phyloP scores from a whole-genome alignment of 306 rosid genomes.

The Senna tora region DNA sequence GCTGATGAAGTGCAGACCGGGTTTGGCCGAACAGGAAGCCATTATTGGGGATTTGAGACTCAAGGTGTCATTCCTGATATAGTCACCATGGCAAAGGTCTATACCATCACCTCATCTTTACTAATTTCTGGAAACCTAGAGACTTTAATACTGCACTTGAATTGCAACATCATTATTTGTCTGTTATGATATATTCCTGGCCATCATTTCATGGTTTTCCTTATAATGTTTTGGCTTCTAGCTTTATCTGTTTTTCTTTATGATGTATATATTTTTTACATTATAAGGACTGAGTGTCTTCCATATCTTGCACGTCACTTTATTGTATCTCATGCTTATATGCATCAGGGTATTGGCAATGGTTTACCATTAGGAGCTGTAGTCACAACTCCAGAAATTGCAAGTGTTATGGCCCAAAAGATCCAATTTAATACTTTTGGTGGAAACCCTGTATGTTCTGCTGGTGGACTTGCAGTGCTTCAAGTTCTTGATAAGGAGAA shows the following conservation, averaged over 20 bases:
- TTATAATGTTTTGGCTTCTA: neutral
- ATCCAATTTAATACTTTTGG: constrained; percentile 84
- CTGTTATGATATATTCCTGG: neutral
- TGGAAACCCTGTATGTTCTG: constrained; percentile 94
- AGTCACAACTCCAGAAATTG: constrained; percentile 92
- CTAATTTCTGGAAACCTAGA: constrained; percentile 15
- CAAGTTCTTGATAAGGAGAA: constrained; percentile 83
- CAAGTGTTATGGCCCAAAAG: constrained; percentile 77
- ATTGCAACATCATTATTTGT: constrained; percentile 27
- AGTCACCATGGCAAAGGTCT: constrained; percentile 97
- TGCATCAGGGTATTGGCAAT: constrained; percentile 85
- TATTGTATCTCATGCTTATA: constrained; percentile 31
- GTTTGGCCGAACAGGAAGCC: constrained; percentile 92
- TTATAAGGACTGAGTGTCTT: constrained; percentile 1
- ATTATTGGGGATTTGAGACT: constrained; percentile 93
- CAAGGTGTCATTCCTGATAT: constrained; percentile 93
- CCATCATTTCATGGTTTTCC: constrained; percentile 9
- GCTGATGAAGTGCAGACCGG: constrained; percentile 99
- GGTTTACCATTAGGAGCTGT: constrained; percentile 94
- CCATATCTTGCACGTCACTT: constrained; percentile 23
- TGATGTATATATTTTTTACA: constrained; percentile 1
- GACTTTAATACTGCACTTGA: constrained; percentile 26
- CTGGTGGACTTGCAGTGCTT: constrained; percentile 90
- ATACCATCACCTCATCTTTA: constrained; percentile 5
- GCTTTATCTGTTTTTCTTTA: neutral